Base-by-base conservation (phyloP, 352 stramenopile genomes). In the Globisporangium orthogonon region DNA sequence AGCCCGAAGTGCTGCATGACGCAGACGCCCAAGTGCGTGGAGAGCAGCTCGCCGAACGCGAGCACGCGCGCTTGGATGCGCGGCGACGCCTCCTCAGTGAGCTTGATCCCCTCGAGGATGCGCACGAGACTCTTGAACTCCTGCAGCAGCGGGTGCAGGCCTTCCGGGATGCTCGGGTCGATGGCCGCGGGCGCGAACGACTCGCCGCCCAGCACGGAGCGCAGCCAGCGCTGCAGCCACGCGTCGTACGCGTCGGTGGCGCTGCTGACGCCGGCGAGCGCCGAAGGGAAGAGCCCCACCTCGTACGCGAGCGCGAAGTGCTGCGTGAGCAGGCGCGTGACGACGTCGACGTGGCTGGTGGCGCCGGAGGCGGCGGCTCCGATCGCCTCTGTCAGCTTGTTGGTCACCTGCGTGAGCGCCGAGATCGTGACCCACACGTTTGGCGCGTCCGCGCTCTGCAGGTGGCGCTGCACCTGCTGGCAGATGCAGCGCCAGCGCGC, bases 341-440 rank as follows among this genome's bases (percentile, higher is more conserved):
- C 62, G 35, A 83, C 48, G 50, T 79, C 59, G 15, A 59, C 29
- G 67, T 92, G 80, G 56, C 62, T 75, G 17, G 65, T 61, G 52
- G 60, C 55, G 14, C 49, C 47, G 69, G 55, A 35, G 58, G 73
- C 74, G 35, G 82, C 80, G 40, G 77, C 62, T 18, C 54, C 68
- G 51, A 91, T 70, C 23, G 83, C 78, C 5, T 62, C 60, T 51
- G 77, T 88, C 53, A 96, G 78, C 55, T 89, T 85, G 69, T 96
- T 95, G 62, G 85, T 96, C 37, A 94, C 76, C 55, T 96, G 85
- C 37, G 82, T 86, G 61, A 96, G 67, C 54, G 87, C 87, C 43
- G 80, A 92, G 67, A 96, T 93, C 51, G 88, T 92, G 33, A 96
- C 80, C 84, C 87, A 96, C 31, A 96, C 85, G 56, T 65, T 66